These are phyloP conservation scores for Syncephalastrum sp. DNA, from an alignment of 371 early-diverging fungal genomes.

Conservation along the genomic window DNA sequence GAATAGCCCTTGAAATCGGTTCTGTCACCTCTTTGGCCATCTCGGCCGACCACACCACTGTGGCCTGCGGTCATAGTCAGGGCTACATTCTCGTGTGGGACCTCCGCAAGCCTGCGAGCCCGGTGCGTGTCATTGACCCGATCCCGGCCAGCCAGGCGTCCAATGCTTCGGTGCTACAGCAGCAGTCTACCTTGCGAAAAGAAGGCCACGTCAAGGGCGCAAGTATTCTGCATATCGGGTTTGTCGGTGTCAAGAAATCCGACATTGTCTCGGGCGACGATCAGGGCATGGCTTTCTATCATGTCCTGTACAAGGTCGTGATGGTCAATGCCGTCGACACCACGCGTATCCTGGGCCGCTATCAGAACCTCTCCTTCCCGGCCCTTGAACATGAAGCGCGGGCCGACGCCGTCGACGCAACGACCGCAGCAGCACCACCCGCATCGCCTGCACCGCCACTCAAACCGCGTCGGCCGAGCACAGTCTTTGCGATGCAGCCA, in stretches of 20 bases:
- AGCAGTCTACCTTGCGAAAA: constrained; percentile 39
- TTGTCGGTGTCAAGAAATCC: constrained; percentile 63
- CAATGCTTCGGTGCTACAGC: constrained; percentile 27
- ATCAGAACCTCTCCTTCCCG: constrained; percentile 46
- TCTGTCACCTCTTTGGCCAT: constrained; percentile 73
- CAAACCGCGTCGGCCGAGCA: constrained; percentile 47
- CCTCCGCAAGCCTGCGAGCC: constrained; percentile 48
- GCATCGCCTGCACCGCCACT: constrained; percentile 5
- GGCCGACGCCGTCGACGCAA: constrained; percentile 9
- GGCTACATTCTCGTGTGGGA: constrained; percentile 79
- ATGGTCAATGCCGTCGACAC: constrained; percentile 71
- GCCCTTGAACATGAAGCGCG: constrained; percentile 13
- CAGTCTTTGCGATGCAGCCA: constrained; percentile 71
- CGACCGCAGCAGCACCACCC: not conserved
- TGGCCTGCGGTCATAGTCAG: constrained; percentile 72
- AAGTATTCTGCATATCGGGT: constrained; percentile 68
- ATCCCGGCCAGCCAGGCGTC: constrained; percentile 37
- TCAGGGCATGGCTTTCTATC: constrained; percentile 76
- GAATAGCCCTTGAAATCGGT: constrained; percentile 60
- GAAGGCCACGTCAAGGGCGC: constrained; percentile 73
- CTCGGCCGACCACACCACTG: constrained; percentile 65
- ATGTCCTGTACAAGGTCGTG: constrained; percentile 64
- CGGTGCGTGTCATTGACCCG: constrained; percentile 56
- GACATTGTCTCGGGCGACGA: constrained; percentile 76
- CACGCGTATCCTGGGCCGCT: constrained; percentile 67